A percentile compares a stretch with the other conserved stretches of the same genome.
phyloP scores from a whole-genome alignment of 164 flowering plant genomes.

The Vitis rupestris region DNA sequence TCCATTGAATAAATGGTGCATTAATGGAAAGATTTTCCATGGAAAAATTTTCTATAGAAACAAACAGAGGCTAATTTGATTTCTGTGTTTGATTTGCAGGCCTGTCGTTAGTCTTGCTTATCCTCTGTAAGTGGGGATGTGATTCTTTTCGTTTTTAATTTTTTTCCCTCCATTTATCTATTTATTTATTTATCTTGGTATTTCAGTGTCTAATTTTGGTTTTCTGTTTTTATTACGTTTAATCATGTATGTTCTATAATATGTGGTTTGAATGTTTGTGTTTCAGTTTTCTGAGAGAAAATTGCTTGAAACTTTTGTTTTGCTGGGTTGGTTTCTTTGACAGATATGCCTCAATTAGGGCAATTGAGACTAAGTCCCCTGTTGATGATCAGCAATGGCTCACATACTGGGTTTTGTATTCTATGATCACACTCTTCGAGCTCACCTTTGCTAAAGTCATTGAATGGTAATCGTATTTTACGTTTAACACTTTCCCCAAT shows the following conservation, averaged over 20 bases:
- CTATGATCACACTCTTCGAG: constrained; percentile 80
- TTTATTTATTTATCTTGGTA: neutral
- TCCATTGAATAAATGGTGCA: too few relatives aligned
- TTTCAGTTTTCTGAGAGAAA: neutral
- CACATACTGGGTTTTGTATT: constrained; percentile 81
- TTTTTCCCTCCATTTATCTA: neutral
- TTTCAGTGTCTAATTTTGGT: neutral
- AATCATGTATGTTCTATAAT: too few relatives aligned
- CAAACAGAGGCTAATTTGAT: constrained; percentile 11
- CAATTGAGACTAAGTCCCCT: constrained; percentile 75
- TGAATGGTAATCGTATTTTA: constrained; percentile 51
- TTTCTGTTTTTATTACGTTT: neutral
- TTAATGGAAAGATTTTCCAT: neutral
- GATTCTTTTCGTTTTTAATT: neutral
- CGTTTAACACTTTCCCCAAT: neutral
- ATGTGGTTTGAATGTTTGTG: neutral
- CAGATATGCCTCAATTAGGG: constrained; percentile 87
- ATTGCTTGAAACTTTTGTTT: neutral
- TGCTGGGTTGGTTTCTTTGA: constrained; percentile 4
- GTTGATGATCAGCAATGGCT: constrained; percentile 91
- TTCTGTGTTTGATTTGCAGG: constrained; percentile 51
- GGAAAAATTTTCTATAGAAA: neutral
- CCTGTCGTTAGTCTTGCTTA: constrained; percentile 78
- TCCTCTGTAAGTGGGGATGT: constrained; percentile 72
- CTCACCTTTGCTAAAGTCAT: constrained; percentile 71